Base-by-base conservation (phyloP, 257 asterid genomes). In the Rhazya stricta region DNA sequence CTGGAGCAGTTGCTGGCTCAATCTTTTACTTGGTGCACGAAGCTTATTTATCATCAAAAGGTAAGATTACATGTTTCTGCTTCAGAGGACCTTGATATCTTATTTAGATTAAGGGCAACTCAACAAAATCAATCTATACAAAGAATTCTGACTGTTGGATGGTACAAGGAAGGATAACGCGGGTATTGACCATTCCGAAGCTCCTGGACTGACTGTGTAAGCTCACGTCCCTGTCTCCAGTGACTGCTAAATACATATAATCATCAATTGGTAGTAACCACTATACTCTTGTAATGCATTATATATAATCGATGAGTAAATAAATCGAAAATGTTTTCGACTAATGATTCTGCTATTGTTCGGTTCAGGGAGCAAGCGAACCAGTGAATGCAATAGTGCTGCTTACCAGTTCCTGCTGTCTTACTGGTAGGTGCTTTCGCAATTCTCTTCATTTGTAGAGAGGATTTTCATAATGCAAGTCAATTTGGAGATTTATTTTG, bases 361-460 rank as follows among this genome's bases (percentile, higher is more conserved):
- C 66, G 69, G 79, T 80, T 37, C 74, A 94, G 99, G 99, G 99
- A 72, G 99, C 99, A 51, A 92, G 97, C 72, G 99, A 96, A 81
- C 97, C 99, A 68, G 92, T 92, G 83, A 94, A 89, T 81, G 97
- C 99, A 8, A 83, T 94, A 62, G 73, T 94, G 97, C 88, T 94
- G 84, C 97, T 92, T 39, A 74, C 97, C 99, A 8, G 83, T 94
- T 76, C 99, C 99, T 36, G 99, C 97, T 65, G 75, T 86, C 69
- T 85, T 90, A 80, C 77, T 92, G 83, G 97, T 92, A 83, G n/a
- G n/a, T n/a, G n/a, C n/a, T n/a, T n/a, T n/a, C n/a, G n/a, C 9
- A 29, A 18, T n/a, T 46, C 30, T 10, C 27, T 36, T 39, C 56
- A 19, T 62, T 34, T 67, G 0, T 16, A 34, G 37, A 77, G 34